These are phyloP conservation scores for Goffeauzyma gilvescens DNA, from an alignment of 768 basidiomycete genomes.

Conservation along the genomic window DNA sequence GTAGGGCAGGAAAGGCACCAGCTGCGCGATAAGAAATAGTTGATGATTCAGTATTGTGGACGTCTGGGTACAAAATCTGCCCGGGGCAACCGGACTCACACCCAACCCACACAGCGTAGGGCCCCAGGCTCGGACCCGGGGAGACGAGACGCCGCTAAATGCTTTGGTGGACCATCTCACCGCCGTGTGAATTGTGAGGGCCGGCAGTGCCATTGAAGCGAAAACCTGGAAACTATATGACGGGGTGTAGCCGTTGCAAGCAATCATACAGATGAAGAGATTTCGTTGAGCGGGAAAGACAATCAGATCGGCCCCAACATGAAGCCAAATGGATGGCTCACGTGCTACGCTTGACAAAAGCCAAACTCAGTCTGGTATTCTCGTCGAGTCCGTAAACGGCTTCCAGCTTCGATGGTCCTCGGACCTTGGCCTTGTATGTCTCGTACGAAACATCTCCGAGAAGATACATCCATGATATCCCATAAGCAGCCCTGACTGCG, in stretches of 20 bases:
- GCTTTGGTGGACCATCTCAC: constrained; percentile 25
- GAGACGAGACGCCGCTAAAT: constrained; percentile 24
- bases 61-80: not conserved
- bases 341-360: constrained; percentile 30
- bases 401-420: constrained; percentile 30
- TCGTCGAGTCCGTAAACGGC: constrained; percentile 27
- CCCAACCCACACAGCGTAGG: constrained; percentile 19
- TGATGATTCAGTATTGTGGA: not conserved
- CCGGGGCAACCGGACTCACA: constrained; percentile 9
- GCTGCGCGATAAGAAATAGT: not conserved
- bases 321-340: constrained; percentile 3
- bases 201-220: constrained; percentile 32
- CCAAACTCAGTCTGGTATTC: constrained; percentile 25
- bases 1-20: constrained; percentile 30
- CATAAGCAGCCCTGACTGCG: constrained; percentile 27
- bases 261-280: no score
- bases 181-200: constrained; percentile 32
- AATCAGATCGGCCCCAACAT: no score
- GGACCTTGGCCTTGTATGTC: constrained; percentile 30
- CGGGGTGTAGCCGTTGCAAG: no score
- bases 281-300: no score
- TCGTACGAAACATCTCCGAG: constrained; percentile 32
- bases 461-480: constrained; percentile 32
- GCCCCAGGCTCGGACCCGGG: constrained; percentile 27
- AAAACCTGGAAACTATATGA: constrained; percentile 23